Conservation (phyloP, 2,329 filamentous ascomycete species). For the Fusarium redolens region DNA sequence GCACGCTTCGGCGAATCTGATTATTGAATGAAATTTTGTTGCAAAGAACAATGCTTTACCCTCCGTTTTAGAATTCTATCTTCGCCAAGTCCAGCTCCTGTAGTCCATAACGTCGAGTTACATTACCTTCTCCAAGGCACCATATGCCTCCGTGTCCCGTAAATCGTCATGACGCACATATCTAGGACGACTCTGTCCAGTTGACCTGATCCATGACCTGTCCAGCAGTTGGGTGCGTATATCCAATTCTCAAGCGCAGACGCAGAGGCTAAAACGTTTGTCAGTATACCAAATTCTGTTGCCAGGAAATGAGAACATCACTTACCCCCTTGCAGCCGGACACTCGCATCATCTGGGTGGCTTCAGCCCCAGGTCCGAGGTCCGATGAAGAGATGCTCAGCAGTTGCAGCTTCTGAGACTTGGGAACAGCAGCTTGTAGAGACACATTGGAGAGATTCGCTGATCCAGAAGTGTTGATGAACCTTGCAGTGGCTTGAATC, state of each 20-base stretch:
- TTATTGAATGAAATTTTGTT: slow-evolving; percentile 21
- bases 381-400: slow-evolving; percentile 88
- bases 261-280: slow-evolving; percentile 74
- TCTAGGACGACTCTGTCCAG: slow-evolving; percentile 82
- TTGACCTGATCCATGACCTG: slow-evolving; percentile 92
- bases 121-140: slow-evolving; percentile 32
- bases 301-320: slow-evolving; percentile 45
- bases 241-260: slow-evolving; percentile 86
- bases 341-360: slow-evolving; percentile 91
- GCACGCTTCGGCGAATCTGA: slow-evolving; percentile 1
- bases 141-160: not conserved
- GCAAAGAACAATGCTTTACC: slow-evolving; percentile 36
- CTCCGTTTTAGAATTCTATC: slow-evolving; percentile 44
- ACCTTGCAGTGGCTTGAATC: slow-evolving; percentile 85
- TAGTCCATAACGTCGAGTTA: slow-evolving; percentile 29
- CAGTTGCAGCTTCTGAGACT: slow-evolving; percentile 93
- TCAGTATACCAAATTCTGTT: not conserved
- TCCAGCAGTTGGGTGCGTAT: slow-evolving; percentile 75
- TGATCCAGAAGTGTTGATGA: slow-evolving; percentile 79
- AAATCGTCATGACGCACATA: not conserved
- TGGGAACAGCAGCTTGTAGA: slow-evolving; percentile 94
- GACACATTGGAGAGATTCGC: slow-evolving; percentile 78
- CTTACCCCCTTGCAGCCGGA: slow-evolving; percentile 88
- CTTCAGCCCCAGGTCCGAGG: slow-evolving; percentile 80
- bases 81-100: slow-evolving; percentile 34